Conservation (phyloP, 495 filamentous ascomycete species). For the Aspergillus diversus region DNA sequence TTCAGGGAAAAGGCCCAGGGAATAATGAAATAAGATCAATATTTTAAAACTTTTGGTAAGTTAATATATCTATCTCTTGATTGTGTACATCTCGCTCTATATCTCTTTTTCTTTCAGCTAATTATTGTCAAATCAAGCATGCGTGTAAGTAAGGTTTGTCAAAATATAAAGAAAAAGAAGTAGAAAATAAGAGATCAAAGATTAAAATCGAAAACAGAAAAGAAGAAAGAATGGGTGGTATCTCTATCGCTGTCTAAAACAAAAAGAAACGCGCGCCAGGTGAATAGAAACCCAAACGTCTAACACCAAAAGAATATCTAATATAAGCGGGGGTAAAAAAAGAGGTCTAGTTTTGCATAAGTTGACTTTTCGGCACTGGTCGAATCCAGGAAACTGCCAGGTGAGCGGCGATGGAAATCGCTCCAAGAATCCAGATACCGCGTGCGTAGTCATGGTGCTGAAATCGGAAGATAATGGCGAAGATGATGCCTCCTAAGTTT, state of each 20-base stretch:
- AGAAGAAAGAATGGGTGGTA: background rate
- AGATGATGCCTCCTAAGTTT: conserved; percentile 84
- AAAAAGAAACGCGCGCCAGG: background rate
- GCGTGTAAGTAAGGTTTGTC: too few species aligned
- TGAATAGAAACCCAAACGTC: background rate
- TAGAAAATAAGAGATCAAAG: conserved; percentile 2
- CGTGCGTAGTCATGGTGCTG: conserved; percentile 65
- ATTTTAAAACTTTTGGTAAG: too few species aligned
- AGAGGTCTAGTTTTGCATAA: conserved; percentile 21
- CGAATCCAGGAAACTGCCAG: conserved; percentile 71
- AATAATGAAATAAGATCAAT: too few species aligned
- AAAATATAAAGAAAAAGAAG: background rate
- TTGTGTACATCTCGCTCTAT: too few species aligned
- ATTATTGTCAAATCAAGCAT: too few species aligned
- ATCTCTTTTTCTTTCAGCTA: too few species aligned
- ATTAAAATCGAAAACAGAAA: background rate
- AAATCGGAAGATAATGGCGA: conserved; percentile 85
- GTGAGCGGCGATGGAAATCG: conserved; percentile 71
- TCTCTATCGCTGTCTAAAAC: background rate
- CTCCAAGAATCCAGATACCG: conserved; percentile 80
- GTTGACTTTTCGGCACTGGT: conserved; percentile 58
- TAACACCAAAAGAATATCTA: background rate
- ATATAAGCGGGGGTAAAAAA: background rate
- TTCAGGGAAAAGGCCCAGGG: too few species aligned
- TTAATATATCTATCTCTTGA: too few species aligned